These are phyloP conservation scores for Suillus clintonianus DNA, from an alignment of 768 basidiomycete species.

Conservation along the genomic window DNA sequence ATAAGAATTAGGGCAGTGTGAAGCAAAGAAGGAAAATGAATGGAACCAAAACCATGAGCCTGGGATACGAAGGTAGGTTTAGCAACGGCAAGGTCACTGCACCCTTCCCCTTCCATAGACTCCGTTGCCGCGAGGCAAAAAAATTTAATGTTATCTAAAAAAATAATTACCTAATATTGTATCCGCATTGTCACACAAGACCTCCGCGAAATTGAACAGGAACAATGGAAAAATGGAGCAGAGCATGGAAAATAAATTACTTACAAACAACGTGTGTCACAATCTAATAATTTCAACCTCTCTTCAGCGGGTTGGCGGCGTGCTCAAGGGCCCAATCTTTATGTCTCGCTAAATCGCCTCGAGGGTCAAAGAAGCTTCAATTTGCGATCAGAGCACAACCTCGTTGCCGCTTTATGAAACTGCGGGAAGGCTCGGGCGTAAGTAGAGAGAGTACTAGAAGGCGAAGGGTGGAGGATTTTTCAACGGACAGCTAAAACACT, in stretches of 20 bases:
- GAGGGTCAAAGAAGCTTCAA: slow-evolving; percentile 29
- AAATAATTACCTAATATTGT: slow-evolving; percentile 14
- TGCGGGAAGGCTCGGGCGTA: background rate
- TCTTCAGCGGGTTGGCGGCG: slow-evolving; percentile 8
- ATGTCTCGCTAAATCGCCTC: slow-evolving; percentile 34
- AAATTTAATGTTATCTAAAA: background rate
- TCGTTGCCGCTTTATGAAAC: slow-evolving; percentile 22
- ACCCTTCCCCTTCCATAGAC: slow-evolving; percentile 13
- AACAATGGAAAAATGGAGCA: slow-evolving; percentile 4
- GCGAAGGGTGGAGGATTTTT: background rate
- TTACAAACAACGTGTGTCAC: slow-evolving; percentile 11
- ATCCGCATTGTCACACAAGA: background rate
- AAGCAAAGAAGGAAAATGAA: slow-evolving; percentile 6
- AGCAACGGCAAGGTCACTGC: slow-evolving; percentile 3
- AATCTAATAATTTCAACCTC: slow-evolving; percentile 14
- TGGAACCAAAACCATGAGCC: slow-evolving; percentile 5
- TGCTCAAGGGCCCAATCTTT: slow-evolving; percentile 15
- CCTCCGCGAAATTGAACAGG: slow-evolving; percentile 10
- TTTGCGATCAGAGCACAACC: slow-evolving; percentile 16
- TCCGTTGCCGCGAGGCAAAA: slow-evolving; percentile 13
- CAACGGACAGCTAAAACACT: background rate
- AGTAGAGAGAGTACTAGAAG: background rate
- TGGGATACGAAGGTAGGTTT: slow-evolving; percentile 12
- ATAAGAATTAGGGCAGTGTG: slow-evolving; percentile 5
- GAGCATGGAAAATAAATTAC: slow-evolving; percentile 27